Base-by-base conservation (phyloP, 306 rosid species). In the Styphnolobium japonicum region DNA sequence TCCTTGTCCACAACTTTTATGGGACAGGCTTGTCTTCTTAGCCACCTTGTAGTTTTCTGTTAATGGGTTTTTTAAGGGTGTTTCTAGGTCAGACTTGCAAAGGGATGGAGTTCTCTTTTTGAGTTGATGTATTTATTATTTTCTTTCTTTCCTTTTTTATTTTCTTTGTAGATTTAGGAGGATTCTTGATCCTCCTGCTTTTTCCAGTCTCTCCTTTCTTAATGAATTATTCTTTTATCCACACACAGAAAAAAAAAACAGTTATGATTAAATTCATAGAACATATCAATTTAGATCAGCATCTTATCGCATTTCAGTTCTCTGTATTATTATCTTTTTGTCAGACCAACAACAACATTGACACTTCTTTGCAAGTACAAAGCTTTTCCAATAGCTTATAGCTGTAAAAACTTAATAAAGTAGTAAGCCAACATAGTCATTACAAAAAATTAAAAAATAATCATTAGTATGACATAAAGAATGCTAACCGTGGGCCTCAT, bases 401-500 rank as follows among this genome's bases (percentile, higher is more conserved):
- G 46, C 76, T 9, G 46, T 48, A 63, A 23, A 45, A 57, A 79
- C 75, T 70, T 53, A 51, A 36, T 51, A 73, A 60, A 70, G 71
- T 53, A 79, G 77, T 11, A 37, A 31, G 43, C 48, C 46, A 65
- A 55, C 52, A 77, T 73, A 27, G 18, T 36, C 46, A 27, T 23
- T 37, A n/a, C 9, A 71, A 76, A 65, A 45, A 64, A n/a, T 25
- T 58, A 39, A 34, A 77, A 29, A 57, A 61, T n/a, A 53, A 22
- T 4, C 7, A 39, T 58, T 34, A 18, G 10, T 33, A 29, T 61
- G 37, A 19, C 25, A 73, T 43, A 73, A 81, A 70, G 77, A 85
- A 61, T 74, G 58, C 87, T 48, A 73, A 94, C 98, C 98, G 78
- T 95, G 98, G 67, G 98, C 97, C 83, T 91, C 98, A 83, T 95